Evolutionary conservation across 257 asterid genomes (phyloP).

Genomic region (Linaria vulgaris): DNA sequence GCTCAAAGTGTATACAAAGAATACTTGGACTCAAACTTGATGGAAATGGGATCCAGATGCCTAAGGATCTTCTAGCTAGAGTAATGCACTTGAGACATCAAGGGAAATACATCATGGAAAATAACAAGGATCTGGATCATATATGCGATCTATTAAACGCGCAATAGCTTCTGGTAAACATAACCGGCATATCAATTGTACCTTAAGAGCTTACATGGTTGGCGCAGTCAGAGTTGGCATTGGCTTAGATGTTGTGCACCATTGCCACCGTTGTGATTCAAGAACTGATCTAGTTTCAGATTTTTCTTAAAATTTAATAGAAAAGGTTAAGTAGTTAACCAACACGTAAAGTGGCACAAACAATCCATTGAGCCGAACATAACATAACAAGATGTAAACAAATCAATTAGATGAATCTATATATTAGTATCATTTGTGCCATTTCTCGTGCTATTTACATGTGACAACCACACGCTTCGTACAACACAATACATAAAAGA

Average conservation of each 20-base stretch:
- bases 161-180: background rate
- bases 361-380: too few relatives aligned
- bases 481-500: too few relatives aligned
- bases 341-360: too few relatives aligned
- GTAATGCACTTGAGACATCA: conserved; percentile 54
- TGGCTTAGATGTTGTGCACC: conserved; percentile 76
- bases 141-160: conserved; percentile 43
- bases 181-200: too few relatives aligned
- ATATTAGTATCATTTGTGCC: too few relatives aligned
- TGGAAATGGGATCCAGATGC: conserved; percentile 37
- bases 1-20: conserved; percentile 56
- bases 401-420: too few relatives aligned
- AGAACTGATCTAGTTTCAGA: conserved; percentile 66
- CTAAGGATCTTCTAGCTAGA: conserved; percentile 53
- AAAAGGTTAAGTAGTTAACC: too few relatives aligned
- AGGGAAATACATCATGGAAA: conserved; percentile 45
- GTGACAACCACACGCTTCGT: too few relatives aligned
- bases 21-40: conserved; percentile 40
- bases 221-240: conserved; percentile 84
- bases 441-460: too few relatives aligned
- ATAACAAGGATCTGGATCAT: conserved; percentile 43
- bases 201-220: conserved; percentile 28
- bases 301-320: too few relatives aligned
- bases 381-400: too few relatives aligned
- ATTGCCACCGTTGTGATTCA: conserved; percentile 86